Evolutionary conservation across 129 eudicot genomes (phyloP).

Genomic region (Saussurea involucrata): DNA sequence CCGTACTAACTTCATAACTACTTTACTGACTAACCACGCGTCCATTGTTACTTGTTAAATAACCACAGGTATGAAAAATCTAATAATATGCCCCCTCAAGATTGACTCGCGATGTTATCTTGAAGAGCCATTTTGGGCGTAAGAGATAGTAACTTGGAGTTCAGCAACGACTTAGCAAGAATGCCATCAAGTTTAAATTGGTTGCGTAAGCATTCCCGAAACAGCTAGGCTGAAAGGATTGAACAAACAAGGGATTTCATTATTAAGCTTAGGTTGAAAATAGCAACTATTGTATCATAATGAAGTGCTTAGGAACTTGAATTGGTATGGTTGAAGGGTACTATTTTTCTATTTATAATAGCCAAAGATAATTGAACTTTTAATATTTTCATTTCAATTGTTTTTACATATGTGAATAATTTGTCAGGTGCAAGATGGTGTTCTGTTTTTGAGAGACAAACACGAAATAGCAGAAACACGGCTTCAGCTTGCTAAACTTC

Average conservation of each 20-base stretch:
- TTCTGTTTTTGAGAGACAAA: slow-evolving; percentile 29
- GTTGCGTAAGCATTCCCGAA: not conserved
- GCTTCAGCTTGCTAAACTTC: slow-evolving; percentile 29
- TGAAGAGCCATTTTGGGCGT: not conserved
- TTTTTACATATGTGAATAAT: slow-evolving; percentile 6
- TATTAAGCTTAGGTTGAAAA: not conserved
- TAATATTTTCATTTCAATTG: too few species aligned
- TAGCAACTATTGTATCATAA: not conserved
- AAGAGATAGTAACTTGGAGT: not conserved
- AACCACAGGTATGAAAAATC: not conserved
- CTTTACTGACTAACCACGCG: not conserved
- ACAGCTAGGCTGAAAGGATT: not conserved
- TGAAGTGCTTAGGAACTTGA: not conserved
- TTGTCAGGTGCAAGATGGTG: slow-evolving; percentile 38
- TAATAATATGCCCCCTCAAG: not conserved
- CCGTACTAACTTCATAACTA: not conserved
- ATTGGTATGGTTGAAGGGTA: not conserved
- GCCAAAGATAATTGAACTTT: too few species aligned
- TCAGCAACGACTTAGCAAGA: not conserved
- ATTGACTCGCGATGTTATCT: not conserved
- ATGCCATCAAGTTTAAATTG: not conserved
- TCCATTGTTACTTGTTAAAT: not conserved
- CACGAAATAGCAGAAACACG: slow-evolving; percentile 32
- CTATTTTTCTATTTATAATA: too few species aligned
- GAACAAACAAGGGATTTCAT: not conserved